Percentiles rank a stretch among this genome's conserved stretches.
Conservation (phyloP, 306 rosid species). For the Cicer chorassanicum region DNA sequence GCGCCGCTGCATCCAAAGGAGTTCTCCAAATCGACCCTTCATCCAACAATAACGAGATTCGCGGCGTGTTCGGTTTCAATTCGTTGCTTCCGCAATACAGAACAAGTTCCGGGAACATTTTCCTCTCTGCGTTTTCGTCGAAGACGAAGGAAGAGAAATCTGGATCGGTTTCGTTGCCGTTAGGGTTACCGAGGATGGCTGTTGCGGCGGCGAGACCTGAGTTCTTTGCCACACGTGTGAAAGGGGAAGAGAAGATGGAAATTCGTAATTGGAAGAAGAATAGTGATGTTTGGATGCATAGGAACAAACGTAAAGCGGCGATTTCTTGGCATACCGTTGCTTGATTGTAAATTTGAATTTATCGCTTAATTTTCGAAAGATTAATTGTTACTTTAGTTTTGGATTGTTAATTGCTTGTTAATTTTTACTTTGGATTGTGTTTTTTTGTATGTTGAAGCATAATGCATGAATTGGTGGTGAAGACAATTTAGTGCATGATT, state of each 20-base stretch:
- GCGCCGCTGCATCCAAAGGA: not conserved
- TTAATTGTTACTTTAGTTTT: not conserved
- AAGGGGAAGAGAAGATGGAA: conserved; percentile 40
- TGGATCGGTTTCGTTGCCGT: conserved; percentile 23
- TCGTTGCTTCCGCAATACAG: conserved; percentile 44
- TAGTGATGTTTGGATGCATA: conserved; percentile 45
- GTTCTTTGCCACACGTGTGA: conserved; percentile 42
- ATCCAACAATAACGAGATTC: not conserved
- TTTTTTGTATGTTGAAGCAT: conserved; percentile 18
- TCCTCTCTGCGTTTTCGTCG: conserved; percentile 47
- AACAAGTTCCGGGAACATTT: conserved; percentile 39
- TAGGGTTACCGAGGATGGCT: conserved; percentile 48
- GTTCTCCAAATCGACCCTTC: conserved; percentile 22
- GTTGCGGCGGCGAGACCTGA: conserved; percentile 40
- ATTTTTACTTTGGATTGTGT: conserved; percentile 23
- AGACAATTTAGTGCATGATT: not conserved
- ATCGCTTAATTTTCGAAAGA: not conserved
- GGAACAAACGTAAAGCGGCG: conserved; percentile 52
- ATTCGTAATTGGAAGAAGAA: conserved; percentile 56
- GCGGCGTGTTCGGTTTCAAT: conserved; percentile 49
- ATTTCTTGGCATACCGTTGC: conserved; percentile 48
- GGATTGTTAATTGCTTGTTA: not conserved
- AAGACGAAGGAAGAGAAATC: conserved; percentile 27
- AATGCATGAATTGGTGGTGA: conserved; percentile 6
- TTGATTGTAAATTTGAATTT: conserved; percentile 31